A percentile compares a stretch with the other conserved stretches of the same genome.
Conservation (phyloP, 495 filamentous ascomycete species). For the Hyaloscypha variabilis region DNA sequence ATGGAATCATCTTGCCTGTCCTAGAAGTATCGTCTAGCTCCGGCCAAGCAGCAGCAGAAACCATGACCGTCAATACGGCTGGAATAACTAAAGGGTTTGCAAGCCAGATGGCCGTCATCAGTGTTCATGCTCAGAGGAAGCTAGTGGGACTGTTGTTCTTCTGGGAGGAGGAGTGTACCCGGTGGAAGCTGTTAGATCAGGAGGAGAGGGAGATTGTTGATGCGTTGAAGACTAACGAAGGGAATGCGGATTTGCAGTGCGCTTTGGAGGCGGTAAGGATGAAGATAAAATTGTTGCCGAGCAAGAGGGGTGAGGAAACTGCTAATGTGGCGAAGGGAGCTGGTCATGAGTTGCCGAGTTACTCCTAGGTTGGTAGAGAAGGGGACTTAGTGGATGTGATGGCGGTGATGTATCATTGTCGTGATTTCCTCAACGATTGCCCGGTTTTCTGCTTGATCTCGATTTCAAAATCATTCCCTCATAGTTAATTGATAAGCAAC, state of each 20-base stretch:
- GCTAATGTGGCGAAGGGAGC: slow-evolving; percentile 15
- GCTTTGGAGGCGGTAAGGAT: slow-evolving; percentile 26
- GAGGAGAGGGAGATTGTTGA: slow-evolving; percentile 32
- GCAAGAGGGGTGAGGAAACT: slow-evolving; percentile 27
- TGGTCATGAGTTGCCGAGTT: slow-evolving; percentile 25
- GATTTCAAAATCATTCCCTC: too few species aligned
- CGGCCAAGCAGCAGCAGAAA: background rate
- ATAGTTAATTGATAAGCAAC: too few species aligned
- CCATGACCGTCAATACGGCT: slow-evolving; percentile 28
- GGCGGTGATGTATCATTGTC: too few species aligned
- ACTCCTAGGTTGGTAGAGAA: slow-evolving; percentile 2
- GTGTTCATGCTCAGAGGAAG: slow-evolving; percentile 34
- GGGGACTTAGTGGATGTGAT: background rate
- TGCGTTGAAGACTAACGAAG: slow-evolving; percentile 15
- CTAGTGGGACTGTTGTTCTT: slow-evolving; percentile 38
- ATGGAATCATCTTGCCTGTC: slow-evolving; percentile 23
- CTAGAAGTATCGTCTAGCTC: background rate
- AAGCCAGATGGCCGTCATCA: slow-evolving; percentile 31
- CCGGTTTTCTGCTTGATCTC: too few species aligned
- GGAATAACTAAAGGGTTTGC: slow-evolving; percentile 31
- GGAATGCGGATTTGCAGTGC: slow-evolving; percentile 21
- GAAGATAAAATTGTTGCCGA: slow-evolving; percentile 31
- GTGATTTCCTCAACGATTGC: too few species aligned
- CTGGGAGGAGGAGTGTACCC: slow-evolving; percentile 39
- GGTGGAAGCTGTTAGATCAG: slow-evolving; percentile 32